A percentile compares a stretch with the other conserved stretches of the same genome.
Evolutionary conservation across 306 rosid species (phyloP).

Genomic region (Castanea mollissima): DNA sequence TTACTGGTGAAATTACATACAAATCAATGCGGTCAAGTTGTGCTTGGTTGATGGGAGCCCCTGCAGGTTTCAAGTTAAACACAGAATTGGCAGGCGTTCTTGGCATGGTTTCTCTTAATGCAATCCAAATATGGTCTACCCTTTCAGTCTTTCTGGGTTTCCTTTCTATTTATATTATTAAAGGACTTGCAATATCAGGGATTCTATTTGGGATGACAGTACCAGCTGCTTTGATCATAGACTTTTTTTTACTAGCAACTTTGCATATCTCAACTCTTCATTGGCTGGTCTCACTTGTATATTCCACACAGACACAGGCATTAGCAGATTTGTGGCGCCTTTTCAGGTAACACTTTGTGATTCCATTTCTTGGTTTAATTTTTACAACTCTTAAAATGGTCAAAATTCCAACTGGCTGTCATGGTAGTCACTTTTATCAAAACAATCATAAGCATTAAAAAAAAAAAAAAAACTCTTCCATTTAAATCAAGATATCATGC

Average conservation of each 20-base stretch:
- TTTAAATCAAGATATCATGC: too few relatives aligned
- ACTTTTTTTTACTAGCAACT: conserved; percentile 65
- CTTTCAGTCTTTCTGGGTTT: conserved; percentile 74
- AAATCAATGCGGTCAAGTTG: conserved; percentile 83
- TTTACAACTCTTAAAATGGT: neutral
- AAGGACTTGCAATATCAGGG: conserved; percentile 71
- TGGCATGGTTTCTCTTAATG: conserved; percentile 83
- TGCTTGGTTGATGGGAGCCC: conserved; percentile 97
- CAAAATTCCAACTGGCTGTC: neutral
- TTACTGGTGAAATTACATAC: conserved; percentile 59
- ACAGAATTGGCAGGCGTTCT: conserved; percentile 78
- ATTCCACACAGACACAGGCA: conserved; percentile 86
- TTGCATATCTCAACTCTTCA: conserved; percentile 75
- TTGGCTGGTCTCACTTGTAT: conserved; percentile 77
- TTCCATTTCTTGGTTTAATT: neutral
- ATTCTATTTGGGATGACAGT: conserved; percentile 77
- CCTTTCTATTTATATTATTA: conserved; percentile 48
- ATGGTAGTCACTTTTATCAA: neutral
- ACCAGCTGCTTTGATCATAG: conserved; percentile 70
- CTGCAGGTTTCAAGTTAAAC: conserved; percentile 96
- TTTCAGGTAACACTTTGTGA: conserved; percentile 59
- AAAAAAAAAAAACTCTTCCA: neutral
- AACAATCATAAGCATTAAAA: neutral
- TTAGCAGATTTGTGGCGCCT: conserved; percentile 93
- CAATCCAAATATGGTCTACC: conserved; percentile 90